Conservation (phyloP, 129 eudicot species). For the Tagetes erecta region DNA sequence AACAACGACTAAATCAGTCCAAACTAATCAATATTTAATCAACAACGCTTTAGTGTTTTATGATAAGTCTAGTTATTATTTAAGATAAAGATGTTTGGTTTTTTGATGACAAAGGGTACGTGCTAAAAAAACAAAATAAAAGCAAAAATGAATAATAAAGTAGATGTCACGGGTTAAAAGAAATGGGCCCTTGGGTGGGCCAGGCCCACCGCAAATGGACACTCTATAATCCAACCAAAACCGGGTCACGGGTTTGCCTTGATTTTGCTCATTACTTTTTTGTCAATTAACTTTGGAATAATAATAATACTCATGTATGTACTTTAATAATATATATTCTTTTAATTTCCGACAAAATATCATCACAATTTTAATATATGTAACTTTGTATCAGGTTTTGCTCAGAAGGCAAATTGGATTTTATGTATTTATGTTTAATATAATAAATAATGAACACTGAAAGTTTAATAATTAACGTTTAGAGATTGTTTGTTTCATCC, state of each 20-base stretch:
- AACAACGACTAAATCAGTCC: background rate
- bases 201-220: constrained; percentile 22
- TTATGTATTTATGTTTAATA: too few species aligned
- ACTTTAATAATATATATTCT: background rate
- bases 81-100: too few species aligned
- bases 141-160: background rate
- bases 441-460: too few species aligned
- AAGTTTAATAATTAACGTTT: too few species aligned
- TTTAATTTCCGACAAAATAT: background rate
- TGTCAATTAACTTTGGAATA: constrained; percentile 20
- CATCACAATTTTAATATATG: background rate
- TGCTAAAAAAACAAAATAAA: too few species aligned
- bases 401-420: too few species aligned
- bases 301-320: background rate
- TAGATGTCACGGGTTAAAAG: constrained; percentile 29
- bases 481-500: too few species aligned
- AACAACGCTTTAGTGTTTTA: too few species aligned
- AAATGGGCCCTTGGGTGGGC: constrained; percentile 23
- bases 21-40: too few species aligned
- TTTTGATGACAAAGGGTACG: too few species aligned
- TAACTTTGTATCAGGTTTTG: background rate
- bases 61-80: too few species aligned
- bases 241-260: constrained; percentile 40
- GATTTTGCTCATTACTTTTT: constrained; percentile 24
- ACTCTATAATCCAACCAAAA: constrained; percentile 31